Conservation (phyloP, 2,329 filamentous ascomycete genomes). For the Macroventuria anomochaeta region DNA sequence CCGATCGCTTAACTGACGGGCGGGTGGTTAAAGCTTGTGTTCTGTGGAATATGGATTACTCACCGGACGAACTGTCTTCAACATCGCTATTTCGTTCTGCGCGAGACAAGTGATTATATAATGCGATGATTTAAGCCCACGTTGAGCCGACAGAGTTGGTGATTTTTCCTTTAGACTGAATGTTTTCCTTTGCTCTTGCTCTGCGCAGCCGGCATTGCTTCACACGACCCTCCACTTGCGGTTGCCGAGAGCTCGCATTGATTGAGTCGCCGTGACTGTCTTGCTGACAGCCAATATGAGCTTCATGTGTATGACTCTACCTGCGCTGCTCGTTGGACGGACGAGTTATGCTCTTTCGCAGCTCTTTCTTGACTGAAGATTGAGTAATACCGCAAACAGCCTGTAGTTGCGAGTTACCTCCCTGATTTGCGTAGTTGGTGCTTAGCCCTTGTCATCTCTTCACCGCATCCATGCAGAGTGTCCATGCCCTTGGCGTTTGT, state of each 20-base stretch:
- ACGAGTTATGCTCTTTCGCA: neutral
- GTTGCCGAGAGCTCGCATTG: neutral
- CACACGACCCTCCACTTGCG: conserved; percentile 3
- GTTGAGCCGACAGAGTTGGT: too few relatives aligned
- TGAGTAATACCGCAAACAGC: neutral
- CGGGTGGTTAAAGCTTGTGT: conserved; percentile 15
- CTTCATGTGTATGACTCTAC: neutral
- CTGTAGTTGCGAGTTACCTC: neutral
- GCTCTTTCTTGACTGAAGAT: neutral
- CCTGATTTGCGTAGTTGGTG: neutral
- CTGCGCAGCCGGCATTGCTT: neutral
- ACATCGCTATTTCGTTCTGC: neutral
- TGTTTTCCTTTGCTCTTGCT: neutral
- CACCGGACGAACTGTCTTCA: conserved; percentile 8
- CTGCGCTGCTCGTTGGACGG: neutral
- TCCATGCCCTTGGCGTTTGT: neutral
- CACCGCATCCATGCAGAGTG: neutral
- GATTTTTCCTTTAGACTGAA: too few relatives aligned
- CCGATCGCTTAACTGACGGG: conserved; percentile 5
- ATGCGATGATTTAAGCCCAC: neutral
- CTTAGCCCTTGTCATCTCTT: conserved; percentile 1
- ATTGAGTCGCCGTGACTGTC: neutral
- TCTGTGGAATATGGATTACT: conserved; percentile 4
- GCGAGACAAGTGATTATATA: neutral
- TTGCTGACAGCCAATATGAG: neutral